A percentile compares a stretch with the other conserved stretches of the same genome.
These are phyloP conservation scores for Ophioceras dolichostomum DNA, from an alignment of 2,329 filamentous ascomycete genomes.

Conservation along the genomic window DNA sequence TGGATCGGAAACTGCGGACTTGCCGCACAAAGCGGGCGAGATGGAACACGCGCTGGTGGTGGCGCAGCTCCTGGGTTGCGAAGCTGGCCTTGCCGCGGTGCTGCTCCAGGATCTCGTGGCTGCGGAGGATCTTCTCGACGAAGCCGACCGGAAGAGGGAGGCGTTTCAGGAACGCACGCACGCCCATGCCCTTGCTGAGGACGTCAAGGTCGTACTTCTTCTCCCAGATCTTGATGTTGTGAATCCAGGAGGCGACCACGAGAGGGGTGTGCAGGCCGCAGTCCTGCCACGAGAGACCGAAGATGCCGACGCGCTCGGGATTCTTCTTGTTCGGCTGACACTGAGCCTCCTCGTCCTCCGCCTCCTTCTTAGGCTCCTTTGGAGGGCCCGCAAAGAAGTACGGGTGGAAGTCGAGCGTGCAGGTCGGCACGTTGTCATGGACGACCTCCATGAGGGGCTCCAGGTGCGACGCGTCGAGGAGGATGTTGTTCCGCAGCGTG, in stretches of 20 bases:
- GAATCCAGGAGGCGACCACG: slow-evolving; percentile 2
- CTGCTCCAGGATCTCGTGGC: neutral
- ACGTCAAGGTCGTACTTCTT: slow-evolving; percentile 1
- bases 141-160: slow-evolving; percentile 4
- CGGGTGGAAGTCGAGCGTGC: slow-evolving; percentile 5
- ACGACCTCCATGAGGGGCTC: neutral
- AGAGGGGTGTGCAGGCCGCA: slow-evolving; percentile 1
- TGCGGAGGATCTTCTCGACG: neutral
- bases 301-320: slow-evolving; percentile 5
- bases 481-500: slow-evolving; percentile 1
- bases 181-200: neutral
- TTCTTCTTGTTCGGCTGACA: too few species aligned
- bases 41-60: neutral
- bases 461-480: slow-evolving; percentile 4
- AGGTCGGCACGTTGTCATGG: neutral
- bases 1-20: too few species aligned
- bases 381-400: slow-evolving; percentile 5
- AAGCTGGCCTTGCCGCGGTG: too few species aligned
- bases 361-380: neutral
- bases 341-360: too few species aligned
- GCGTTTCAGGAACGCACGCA: slow-evolving; percentile 6
- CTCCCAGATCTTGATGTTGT: neutral
- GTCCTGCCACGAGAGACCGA: slow-evolving; percentile 6
- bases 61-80: neutral
- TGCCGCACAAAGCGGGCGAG: too few species aligned